Evolutionary conservation across 306 rosid genomes (phyloP).

Genomic region (Lagenaria siceraria): DNA sequence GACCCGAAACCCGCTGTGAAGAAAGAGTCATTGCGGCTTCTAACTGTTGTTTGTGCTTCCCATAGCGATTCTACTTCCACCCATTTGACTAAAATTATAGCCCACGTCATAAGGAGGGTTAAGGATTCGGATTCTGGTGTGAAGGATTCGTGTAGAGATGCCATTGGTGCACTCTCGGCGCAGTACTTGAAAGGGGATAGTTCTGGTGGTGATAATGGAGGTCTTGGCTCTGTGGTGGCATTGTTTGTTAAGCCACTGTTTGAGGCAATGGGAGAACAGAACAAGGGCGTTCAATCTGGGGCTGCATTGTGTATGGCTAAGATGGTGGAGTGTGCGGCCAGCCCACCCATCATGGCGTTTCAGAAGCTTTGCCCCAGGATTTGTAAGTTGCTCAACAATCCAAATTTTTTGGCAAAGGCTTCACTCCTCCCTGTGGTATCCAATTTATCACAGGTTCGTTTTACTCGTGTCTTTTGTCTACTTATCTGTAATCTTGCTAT

Average conservation of each 20-base stretch:
- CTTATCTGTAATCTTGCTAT: not conserved
- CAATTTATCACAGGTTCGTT: conserved; percentile 69
- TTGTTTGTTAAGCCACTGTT: conserved; percentile 82
- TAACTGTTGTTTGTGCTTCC: conserved; percentile 43
- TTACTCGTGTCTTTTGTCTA: not conserved
- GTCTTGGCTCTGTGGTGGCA: conserved; percentile 50
- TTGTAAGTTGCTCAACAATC: conserved; percentile 66
- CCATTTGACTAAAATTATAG: conserved; percentile 64
- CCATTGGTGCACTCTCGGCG: conserved; percentile 48
- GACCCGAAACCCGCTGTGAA: conserved; percentile 86
- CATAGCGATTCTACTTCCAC: conserved; percentile 48
- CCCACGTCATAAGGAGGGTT: conserved; percentile 51
- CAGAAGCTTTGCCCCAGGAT: conserved; percentile 94
- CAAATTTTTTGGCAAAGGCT: conserved; percentile 71
- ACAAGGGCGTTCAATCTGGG: conserved; percentile 71
- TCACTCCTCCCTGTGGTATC: conserved; percentile 72
- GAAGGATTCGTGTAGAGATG: conserved; percentile 71
- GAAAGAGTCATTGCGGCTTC: conserved; percentile 62
- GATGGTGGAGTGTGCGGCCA: conserved; percentile 57
- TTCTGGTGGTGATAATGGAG: conserved; percentile 18
- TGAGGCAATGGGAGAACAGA: conserved; percentile 95
- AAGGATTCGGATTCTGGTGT: conserved; percentile 71
- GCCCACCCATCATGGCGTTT: conserved; percentile 44
- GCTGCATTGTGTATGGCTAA: conserved; percentile 85
- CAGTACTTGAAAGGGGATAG: conserved; percentile 37